phyloP scores from a whole-genome alignment of 306 rosid species.

The Quercus variabilis region DNA sequence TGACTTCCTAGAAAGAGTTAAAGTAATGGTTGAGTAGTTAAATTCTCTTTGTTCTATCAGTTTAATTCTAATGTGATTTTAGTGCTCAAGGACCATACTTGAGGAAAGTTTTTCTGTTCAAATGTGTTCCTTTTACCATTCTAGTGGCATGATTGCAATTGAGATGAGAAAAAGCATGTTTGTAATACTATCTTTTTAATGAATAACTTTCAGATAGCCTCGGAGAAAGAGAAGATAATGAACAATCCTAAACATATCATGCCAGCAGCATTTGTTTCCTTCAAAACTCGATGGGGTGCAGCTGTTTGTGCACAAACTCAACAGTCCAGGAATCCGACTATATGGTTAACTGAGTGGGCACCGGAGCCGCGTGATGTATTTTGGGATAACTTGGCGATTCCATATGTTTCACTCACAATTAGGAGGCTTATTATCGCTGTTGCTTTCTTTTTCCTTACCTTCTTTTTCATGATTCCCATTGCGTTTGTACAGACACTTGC shows the following conservation, averaged over 20 bases:
- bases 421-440: constrained; percentile 79
- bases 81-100: neutral
- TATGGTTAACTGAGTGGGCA: constrained; percentile 98
- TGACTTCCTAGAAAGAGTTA: neutral
- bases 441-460: constrained; percentile 96
- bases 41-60: too few relatives aligned
- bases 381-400: constrained; percentile 96
- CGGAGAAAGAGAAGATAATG: constrained; percentile 56
- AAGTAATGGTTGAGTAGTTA: too few relatives aligned
- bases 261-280: constrained; percentile 96
- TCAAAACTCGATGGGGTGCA: constrained; percentile 88
- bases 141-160: constrained; percentile 3
- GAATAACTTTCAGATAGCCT: constrained; percentile 52
- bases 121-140: neutral
- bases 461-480: constrained; percentile 97
- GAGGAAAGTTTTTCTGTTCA: neutral
- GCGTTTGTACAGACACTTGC: constrained; percentile 96
- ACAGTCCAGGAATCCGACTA: constrained; percentile 81
- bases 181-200: constrained; percentile 6
- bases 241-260: constrained; percentile 54
- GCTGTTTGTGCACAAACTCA: constrained; percentile 98
- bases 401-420: constrained; percentile 84
- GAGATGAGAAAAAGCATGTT: neutral
- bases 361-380: constrained; percentile 92
- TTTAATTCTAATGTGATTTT: neutral